Base-by-base conservation (phyloP, 2,329 filamentous ascomycete genomes). In the Bipolaris cookei region DNA sequence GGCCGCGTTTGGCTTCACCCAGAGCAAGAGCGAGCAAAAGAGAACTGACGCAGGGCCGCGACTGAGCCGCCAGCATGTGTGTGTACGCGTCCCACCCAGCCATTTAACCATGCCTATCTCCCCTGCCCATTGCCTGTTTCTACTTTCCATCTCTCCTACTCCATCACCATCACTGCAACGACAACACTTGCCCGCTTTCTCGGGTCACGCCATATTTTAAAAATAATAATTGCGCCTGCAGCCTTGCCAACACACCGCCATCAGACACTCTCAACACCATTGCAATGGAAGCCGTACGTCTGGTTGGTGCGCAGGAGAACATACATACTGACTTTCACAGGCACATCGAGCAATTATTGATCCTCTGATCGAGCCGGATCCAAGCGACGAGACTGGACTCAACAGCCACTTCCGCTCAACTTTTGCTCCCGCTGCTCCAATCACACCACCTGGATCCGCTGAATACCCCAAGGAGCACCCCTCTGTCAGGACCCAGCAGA, bases 331-430 rank as follows among this genome's bases (percentile, higher is more conserved):
- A 68, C 54, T 39, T 37, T 57, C 49, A 10, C 61, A 91, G 88
- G 87, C 88, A 41, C 80, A 82, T 51, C 83, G 85, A 68, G 87
- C 89, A 69, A 80, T 92, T 42, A 84, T 91, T 63, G 87, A 90
- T 66, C 90, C 89, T 62, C 79, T 92, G 60, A 86, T 81, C 66
- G 88, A 83, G 20, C 87, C 87, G 8, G 86, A 90, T 60, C 89
- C 89, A 13, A 85, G 81, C 58, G 84, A 88, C 60, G 86, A 90
- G 70, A 89, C 86, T 45, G 87, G 88, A 43, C 84, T 84, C n/a
- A 85, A 85, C 56, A 80, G 81, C 3, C 84, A 85, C 61, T 84
- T 86, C 67, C 75, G 77, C 54, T 79, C 78, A 45, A 81, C 80
- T 7, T 80, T 80, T 61, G 76, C 74, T 44, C 72, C 75, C 20